These are phyloP conservation scores for Phytopythium chamaehyphon DNA, from an alignment of 352 stramenopile genomes.

Conservation along the genomic window DNA sequence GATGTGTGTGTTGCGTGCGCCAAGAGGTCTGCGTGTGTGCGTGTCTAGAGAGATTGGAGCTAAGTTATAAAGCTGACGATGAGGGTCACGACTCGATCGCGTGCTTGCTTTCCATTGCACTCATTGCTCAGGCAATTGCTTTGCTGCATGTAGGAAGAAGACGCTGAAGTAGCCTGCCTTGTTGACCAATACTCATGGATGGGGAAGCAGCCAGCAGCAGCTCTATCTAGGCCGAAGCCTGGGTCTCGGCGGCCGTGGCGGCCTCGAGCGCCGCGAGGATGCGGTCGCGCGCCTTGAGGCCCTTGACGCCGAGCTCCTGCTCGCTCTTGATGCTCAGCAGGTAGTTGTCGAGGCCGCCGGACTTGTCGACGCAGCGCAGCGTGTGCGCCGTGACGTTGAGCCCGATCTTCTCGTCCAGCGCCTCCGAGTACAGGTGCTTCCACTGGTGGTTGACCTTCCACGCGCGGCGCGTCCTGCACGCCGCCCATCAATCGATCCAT, in stretches of 20 bases:
- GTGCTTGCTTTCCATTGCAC: too few species aligned
- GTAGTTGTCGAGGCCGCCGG: constrained; percentile 93
- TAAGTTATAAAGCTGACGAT: constrained; percentile 3
- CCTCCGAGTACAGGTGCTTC: constrained; percentile 86
- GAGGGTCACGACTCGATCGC: too few species aligned
- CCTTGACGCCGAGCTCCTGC: constrained; percentile 69
- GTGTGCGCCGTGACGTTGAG: constrained; percentile 93
- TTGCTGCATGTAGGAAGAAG: too few species aligned
- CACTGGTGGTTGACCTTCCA: constrained; percentile 94
- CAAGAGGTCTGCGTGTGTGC: neutral
- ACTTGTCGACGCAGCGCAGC: constrained; percentile 92
- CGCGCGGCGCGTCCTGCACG: constrained; percentile 77
- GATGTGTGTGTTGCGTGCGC: neutral
- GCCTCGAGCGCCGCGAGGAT: constrained; percentile 45
- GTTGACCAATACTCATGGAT: neutral
- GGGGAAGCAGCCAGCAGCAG: too few species aligned
- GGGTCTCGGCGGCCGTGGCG: constrained; percentile 5
- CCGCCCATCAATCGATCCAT: too few species aligned
- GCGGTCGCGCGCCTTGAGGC: constrained; percentile 49
- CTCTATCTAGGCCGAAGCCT: constrained; percentile 1
- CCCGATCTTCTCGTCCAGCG: constrained; percentile 90
- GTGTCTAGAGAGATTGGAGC: neutral
- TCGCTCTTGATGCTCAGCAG: constrained; percentile 88
- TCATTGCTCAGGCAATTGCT: too few species aligned
- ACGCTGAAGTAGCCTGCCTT: too few species aligned